Conservation (phyloP, 345 rosid genomes). For the Rhodamnia rubescens region DNA sequence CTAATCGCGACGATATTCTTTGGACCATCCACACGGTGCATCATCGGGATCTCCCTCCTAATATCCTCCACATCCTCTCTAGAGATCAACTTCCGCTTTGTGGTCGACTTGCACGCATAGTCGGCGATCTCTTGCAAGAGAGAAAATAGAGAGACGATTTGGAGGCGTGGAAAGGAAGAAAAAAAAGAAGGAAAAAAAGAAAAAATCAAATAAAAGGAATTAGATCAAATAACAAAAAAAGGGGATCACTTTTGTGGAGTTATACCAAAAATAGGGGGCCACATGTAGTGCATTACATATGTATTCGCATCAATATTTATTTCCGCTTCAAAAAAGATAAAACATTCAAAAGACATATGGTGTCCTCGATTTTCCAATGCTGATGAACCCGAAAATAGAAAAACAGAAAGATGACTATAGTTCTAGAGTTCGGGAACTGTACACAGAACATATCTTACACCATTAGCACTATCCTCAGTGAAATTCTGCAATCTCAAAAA, state of each 20-base stretch:
- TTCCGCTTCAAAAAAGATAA: neutral
- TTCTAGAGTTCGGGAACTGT: neutral
- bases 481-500: slow-evolving; percentile 55
- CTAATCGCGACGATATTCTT: slow-evolving; percentile 31
- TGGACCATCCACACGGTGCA: slow-evolving; percentile 45
- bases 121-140: slow-evolving; percentile 38
- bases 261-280: too few relatives aligned
- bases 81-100: slow-evolving; percentile 80
- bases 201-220: too few relatives aligned
- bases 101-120: slow-evolving; percentile 83
- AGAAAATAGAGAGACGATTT: too few relatives aligned
- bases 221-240: too few relatives aligned
- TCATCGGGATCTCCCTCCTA: slow-evolving; percentile 61
- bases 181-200: too few relatives aligned
- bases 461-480: neutral
- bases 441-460: neutral
- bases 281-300: neutral
- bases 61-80: slow-evolving; percentile 91
- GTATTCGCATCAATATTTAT: neutral
- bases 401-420: neutral
- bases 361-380: neutral
- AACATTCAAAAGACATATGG: neutral
- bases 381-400: neutral
- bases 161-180: too few relatives aligned
- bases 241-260: too few relatives aligned